Conservation (phyloP, 805 yeast species). For the Teunomyces panamensis region DNA sequence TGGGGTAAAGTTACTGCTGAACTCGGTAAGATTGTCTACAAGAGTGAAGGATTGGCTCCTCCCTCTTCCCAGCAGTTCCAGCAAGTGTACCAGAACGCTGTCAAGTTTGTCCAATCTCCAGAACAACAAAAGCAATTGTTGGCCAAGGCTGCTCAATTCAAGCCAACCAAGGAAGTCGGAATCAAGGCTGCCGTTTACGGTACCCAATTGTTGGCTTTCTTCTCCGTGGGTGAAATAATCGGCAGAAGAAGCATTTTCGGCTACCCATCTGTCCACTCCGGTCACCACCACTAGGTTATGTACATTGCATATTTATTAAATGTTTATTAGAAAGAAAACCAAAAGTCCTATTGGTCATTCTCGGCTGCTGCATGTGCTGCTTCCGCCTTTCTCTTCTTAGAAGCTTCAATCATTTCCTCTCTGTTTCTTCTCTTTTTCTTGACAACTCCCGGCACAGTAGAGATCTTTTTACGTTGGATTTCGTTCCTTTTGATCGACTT, state of each 20-base stretch:
- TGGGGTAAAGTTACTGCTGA: conserved; percentile 72
- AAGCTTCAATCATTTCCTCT: conserved; percentile 71
- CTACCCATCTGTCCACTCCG: conserved; percentile 64
- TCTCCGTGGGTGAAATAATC: conserved; percentile 90
- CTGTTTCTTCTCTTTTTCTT: conserved; percentile 61
- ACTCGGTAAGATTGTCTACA: conserved; percentile 74
- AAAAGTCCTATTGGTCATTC: neutral
- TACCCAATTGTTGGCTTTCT: conserved; percentile 84
- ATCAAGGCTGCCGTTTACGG: conserved; percentile 71
- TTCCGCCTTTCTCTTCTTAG: conserved; percentile 55
- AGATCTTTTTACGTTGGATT: conserved; percentile 67
- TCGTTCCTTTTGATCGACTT: conserved; percentile 54
- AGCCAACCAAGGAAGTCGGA: conserved; percentile 52
- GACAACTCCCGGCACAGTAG: conserved; percentile 76
- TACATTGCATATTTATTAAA: conserved; percentile 1
- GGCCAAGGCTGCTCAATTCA: conserved; percentile 43
- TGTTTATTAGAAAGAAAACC: neutral
- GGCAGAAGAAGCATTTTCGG: conserved; percentile 95
- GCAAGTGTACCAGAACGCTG: conserved; percentile 56
- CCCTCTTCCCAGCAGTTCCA: conserved; percentile 78
- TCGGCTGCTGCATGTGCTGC: conserved; percentile 4
- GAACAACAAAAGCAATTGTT: conserved; percentile 59
- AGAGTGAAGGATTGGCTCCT: conserved; percentile 91
- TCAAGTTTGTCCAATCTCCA: conserved; percentile 35
- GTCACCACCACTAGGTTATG: conserved; percentile 16